phyloP scores from a whole-genome alignment of 2,329 filamentous ascomycete species.

The Sporothrix variecibatus region DNA sequence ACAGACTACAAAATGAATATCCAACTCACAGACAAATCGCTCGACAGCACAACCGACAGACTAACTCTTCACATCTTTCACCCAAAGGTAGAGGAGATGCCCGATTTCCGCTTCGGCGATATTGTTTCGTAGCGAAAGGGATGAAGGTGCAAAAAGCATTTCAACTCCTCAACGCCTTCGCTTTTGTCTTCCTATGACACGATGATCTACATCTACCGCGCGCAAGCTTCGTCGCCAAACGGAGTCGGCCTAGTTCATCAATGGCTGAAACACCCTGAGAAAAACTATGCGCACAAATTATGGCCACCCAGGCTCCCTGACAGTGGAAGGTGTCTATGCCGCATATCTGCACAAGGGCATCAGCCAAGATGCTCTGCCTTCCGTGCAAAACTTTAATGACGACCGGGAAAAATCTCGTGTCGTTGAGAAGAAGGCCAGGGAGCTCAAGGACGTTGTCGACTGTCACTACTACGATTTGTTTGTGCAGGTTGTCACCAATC shows the following conservation, averaged over 20 bases:
- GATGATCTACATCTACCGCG: conserved; percentile 48
- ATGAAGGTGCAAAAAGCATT: conserved; percentile 50
- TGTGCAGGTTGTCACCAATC: conserved; percentile 65
- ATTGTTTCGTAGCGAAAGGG: conserved; percentile 63
- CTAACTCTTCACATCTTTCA: conserved; percentile 64
- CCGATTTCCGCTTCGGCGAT: conserved; percentile 55
- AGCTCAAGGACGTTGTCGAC: conserved; percentile 64
- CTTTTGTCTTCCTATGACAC: conserved; percentile 49
- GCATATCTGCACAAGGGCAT: conserved; percentile 50
- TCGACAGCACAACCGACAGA: conserved; percentile 45
- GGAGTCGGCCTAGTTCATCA: neutral
- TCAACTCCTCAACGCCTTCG: conserved; percentile 39
- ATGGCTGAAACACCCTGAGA: neutral
- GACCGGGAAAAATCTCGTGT: conserved; percentile 45
- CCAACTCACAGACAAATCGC: conserved; percentile 60
- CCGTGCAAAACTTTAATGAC: conserved; percentile 45
- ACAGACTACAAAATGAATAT: conserved; percentile 63
- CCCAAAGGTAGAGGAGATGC: conserved; percentile 48
- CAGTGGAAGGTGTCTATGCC: conserved; percentile 48
- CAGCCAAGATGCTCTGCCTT: conserved; percentile 48
- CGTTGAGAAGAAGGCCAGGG: conserved; percentile 58
- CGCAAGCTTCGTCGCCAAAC: conserved; percentile 45
- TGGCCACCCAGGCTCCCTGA: neutral
- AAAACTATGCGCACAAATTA: neutral
- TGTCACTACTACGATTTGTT: conserved; percentile 67